A percentile compares a stretch with the other conserved stretches of the same genome.
phyloP scores from a whole-genome alignment of 805 yeast genomes.

The Kluyveromyces dobzhanskii region DNA sequence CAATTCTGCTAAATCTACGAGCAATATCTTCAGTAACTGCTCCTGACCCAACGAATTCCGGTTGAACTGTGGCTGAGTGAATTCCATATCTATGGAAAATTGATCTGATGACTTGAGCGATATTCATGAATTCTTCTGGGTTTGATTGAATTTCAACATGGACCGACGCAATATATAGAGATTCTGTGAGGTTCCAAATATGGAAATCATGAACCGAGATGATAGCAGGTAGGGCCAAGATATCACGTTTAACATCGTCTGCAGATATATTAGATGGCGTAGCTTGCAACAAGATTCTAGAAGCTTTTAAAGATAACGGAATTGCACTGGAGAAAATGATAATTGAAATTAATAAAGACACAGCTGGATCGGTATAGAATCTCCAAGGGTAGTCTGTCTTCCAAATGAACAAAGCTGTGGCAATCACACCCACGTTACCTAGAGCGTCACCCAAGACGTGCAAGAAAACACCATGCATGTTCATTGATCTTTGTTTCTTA shows the following conservation, averaged over 20 bases:
- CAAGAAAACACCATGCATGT: slow-evolving; percentile 94
- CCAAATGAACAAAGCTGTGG: slow-evolving; percentile 89
- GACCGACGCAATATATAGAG: slow-evolving; percentile 75
- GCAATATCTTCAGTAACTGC: slow-evolving; percentile 27
- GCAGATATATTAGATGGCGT: slow-evolving; percentile 81
- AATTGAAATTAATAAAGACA: slow-evolving; percentile 76
- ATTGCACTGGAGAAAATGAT: slow-evolving; percentile 88
- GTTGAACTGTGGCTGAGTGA: slow-evolving; percentile 93
- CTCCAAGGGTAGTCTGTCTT: slow-evolving; percentile 85
- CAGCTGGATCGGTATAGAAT: slow-evolving; percentile 75
- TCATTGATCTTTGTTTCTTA: slow-evolving; percentile 51
- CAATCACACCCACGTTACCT: slow-evolving; percentile 89
- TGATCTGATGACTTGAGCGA: slow-evolving; percentile 68
- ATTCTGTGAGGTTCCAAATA: slow-evolving; percentile 91
- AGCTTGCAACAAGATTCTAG: slow-evolving; percentile 84
- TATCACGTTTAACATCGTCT: slow-evolving; percentile 60
- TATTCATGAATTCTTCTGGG: slow-evolving; percentile 58
- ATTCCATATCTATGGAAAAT: slow-evolving; percentile 79
- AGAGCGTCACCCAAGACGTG: slow-evolving; percentile 95
- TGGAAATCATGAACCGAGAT: slow-evolving; percentile 90
- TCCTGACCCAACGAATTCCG: slow-evolving; percentile 54
- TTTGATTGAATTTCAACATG: slow-evolving; percentile 68
- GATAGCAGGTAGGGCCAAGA: slow-evolving; percentile 61
- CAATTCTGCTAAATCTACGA: slow-evolving; percentile 29
- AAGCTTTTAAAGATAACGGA: slow-evolving; percentile 79